Evolutionary conservation across 164 flowering plant species (phyloP), one percentile per base, ranked within the genome.

Genomic region (Malania oleifera): DNA sequence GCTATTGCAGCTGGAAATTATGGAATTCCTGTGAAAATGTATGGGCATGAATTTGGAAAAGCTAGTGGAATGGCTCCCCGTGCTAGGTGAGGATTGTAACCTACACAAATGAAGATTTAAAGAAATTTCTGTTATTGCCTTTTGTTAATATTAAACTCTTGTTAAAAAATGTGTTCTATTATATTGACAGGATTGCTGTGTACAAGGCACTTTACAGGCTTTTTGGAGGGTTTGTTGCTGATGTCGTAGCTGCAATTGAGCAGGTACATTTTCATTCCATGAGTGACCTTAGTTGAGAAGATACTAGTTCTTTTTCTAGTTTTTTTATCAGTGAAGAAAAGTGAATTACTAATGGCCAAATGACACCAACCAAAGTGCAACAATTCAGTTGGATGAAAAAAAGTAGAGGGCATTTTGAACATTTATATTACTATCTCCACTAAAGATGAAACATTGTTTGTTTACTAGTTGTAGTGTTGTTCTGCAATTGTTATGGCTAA

Each of bases 41-140:
- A 82, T 81, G 92, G 95, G 61, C 77, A 76, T 77, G 95, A 95
- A 70, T 83, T 90, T 79, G 99, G 99, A 25, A 79, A 72, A 75
- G 99, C 99, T 70, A 95, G 99, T 75, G 99, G 99, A 51, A 95
- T 95, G 99, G 99, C 99, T 74, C 99, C 99, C 6, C 96, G 99
- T 68, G 96, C 99, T 56, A 88, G 97, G 99, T 88, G 55, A 61
- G 56, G 38, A 54, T 57, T 20, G 45, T 19, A 7, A n/a, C 26
- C 44, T 25, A 25, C 35, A 26, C 34, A 34, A 14, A 17, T n/a
- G 38, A 40, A 40, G 44, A 8, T 12, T 1, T 13, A 27, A 44
- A 26, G 12, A 41, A 28, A 40, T 40, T 59, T 20, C 38, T 10
- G 40, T 2, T 15, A 25, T 24, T 18, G 2, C 11, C 17, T 1